Conservation (phyloP, 2,329 filamentous ascomycete species). For the Hortaea werneckii region DNA sequence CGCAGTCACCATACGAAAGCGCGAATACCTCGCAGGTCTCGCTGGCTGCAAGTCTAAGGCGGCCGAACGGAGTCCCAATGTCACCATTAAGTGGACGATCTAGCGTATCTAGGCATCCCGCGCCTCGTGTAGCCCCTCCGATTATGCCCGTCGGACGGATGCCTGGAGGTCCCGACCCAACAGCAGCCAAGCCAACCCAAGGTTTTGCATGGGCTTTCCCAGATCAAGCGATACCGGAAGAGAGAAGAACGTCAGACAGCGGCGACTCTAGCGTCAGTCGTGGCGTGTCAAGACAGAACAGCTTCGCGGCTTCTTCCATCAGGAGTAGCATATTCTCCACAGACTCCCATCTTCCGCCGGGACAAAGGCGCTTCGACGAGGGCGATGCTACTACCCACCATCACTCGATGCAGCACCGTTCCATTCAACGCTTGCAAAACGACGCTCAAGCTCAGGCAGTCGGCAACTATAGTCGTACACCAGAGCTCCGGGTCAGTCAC, state of each 20-base stretch:
- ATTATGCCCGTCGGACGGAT: conserved; percentile 60
- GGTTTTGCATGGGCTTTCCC: conserved; percentile 79
- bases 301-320: conserved; percentile 64
- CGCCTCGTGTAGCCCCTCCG: conserved; percentile 58
- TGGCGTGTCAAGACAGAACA: conserved; percentile 60
- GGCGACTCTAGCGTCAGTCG: conserved; percentile 33
- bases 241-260: conserved; percentile 39
- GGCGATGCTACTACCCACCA: conserved; percentile 51
- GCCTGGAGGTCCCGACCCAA: conserved; percentile 52
- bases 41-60: conserved; percentile 58
- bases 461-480: conserved; percentile 73
- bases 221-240: conserved; percentile 53
- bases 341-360: conserved; percentile 60
- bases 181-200: conserved; percentile 67
- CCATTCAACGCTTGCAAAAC: conserved; percentile 53
- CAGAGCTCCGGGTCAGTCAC: conserved; percentile 72
- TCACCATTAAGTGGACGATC: conserved; percentile 32
- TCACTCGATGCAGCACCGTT: conserved; percentile 65
- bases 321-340: conserved; percentile 71
- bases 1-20: conserved; percentile 61
- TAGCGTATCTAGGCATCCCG: conserved; percentile 27
- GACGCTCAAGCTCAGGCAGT: conserved; percentile 48
- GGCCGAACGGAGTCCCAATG: conserved; percentile 36
- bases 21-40: conserved; percentile 69
- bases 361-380: conserved; percentile 65